Conservation (phyloP, 2,329 filamentous ascomycete genomes). For the Coleophoma cylindrospora region DNA sequence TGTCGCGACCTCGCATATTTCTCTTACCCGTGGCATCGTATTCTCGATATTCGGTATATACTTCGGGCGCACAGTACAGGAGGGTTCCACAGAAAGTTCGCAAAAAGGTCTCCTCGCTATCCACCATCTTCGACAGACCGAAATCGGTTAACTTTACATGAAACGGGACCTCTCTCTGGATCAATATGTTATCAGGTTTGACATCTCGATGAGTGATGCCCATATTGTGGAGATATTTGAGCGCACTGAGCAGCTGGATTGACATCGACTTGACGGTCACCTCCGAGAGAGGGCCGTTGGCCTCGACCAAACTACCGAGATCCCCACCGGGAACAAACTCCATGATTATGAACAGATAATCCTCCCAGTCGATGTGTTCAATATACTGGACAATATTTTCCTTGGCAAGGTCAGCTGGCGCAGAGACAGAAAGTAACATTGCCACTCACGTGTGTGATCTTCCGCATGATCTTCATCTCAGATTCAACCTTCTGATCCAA, state of each 20-base stretch:
- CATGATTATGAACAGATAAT: slow-evolving; percentile 94
- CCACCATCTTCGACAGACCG: slow-evolving; percentile 90
- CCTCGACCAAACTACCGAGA: slow-evolving; percentile 66
- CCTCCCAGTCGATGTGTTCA: slow-evolving; percentile 77
- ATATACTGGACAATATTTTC: slow-evolving; percentile 88
- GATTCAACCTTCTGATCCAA: slow-evolving; percentile 91
- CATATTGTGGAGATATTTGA: slow-evolving; percentile 80
- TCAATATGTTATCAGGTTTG: slow-evolving; percentile 96
- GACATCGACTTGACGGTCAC: slow-evolving; percentile 66
- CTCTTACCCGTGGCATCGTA: slow-evolving; percentile 62
- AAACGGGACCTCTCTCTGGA: slow-evolving; percentile 67
- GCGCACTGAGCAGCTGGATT: slow-evolving; percentile 70
- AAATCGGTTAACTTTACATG: slow-evolving; percentile 93
- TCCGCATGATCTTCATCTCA: slow-evolving; percentile 94
- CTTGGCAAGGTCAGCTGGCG: slow-evolving; percentile 33
- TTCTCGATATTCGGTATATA: slow-evolving; percentile 71
- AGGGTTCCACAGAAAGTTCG: slow-evolving; percentile 96
- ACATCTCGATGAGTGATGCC: slow-evolving; percentile 98
- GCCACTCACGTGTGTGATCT: slow-evolving; percentile 68
- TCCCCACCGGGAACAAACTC: slow-evolving; percentile 83
- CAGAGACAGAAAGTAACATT: slow-evolving; percentile 1
- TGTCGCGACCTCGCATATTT: slow-evolving; percentile 33
- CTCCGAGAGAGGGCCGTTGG: slow-evolving; percentile 61
- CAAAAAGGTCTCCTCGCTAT: slow-evolving; percentile 84
- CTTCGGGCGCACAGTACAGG: slow-evolving; percentile 93